phyloP scores from a whole-genome alignment of 2,329 filamentous ascomycete species.

The Aureobasidium melanogenum region DNA sequence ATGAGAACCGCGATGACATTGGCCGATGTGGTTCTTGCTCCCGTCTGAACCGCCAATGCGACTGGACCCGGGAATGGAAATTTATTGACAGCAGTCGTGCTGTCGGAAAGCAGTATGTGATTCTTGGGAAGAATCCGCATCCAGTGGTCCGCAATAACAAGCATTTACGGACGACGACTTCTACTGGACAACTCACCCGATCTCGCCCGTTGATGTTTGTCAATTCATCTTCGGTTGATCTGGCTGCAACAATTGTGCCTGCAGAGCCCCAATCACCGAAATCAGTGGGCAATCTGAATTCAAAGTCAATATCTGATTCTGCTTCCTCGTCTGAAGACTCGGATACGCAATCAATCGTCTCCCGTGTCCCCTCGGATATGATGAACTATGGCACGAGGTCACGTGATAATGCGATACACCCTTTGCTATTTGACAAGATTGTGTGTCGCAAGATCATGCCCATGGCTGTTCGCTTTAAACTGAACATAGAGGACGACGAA shows the following conservation, averaged over 20 bases:
- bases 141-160: background rate
- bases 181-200: too few relatives aligned
- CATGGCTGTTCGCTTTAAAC: conserved; percentile 6
- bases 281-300: background rate
- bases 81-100: conserved; percentile 9
- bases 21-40: conserved; percentile 12
- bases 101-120: conserved; percentile 11
- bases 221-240: background rate
- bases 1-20: conserved; percentile 7
- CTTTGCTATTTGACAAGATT: conserved; percentile 7
- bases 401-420: conserved; percentile 3
- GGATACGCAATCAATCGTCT: background rate
- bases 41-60: conserved; percentile 10
- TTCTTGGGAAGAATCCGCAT: background rate
- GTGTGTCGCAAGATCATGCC: conserved; percentile 14
- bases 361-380: background rate
- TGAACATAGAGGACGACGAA: conserved; percentile 11
- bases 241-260: background rate
- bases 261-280: background rate
- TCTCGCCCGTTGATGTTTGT: background rate
- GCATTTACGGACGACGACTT: too few relatives aligned
- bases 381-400: conserved; percentile 3
- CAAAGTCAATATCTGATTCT: background rate
- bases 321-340: background rate
- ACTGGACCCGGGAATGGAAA: conserved; percentile 13